Percentiles rank a stretch among this genome's conserved stretches.
Conservation (phyloP, 805 yeast species). For the Metschnikowia picachoensis region DNA sequence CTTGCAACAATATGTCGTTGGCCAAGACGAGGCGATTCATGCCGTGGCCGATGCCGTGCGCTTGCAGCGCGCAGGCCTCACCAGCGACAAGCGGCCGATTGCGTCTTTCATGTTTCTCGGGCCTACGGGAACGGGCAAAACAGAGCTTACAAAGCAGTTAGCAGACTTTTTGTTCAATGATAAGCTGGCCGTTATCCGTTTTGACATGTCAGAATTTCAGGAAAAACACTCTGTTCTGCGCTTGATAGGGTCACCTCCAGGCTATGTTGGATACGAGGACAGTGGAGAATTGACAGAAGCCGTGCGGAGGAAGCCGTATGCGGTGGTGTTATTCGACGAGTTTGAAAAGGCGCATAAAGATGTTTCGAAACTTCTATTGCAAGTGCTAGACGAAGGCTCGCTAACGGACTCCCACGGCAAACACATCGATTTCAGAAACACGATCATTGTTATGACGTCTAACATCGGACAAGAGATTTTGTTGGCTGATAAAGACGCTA, state of each 20-base stretch:
- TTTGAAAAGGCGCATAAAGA: constrained; percentile 97
- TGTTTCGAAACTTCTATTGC: constrained; percentile 83
- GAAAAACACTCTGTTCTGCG: constrained; percentile 90
- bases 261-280: constrained; percentile 94
- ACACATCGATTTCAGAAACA: constrained; percentile 88
- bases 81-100: constrained; percentile 91
- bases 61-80: constrained; percentile 92
- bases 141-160: constrained; percentile 88
- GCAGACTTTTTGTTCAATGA: constrained; percentile 92
- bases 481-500: constrained; percentile 57
- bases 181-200: constrained; percentile 79
- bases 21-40: constrained; percentile 92
- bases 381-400: constrained; percentile 92
- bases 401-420: constrained; percentile 95
- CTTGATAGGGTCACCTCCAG: constrained; percentile 96
- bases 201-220: constrained; percentile 98
- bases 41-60: constrained; percentile 93
- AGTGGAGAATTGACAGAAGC: constrained; percentile 97
- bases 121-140: constrained; percentile 98
- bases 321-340: constrained; percentile 91
- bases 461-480: constrained; percentile 93
- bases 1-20: constrained; percentile 74
- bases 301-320: constrained; percentile 89
- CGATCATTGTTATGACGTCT: constrained; percentile 94
- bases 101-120: constrained; percentile 96